phyloP scores from a whole-genome alignment of 148 eudicot genomes.

The Polygonum aviculare region DNA sequence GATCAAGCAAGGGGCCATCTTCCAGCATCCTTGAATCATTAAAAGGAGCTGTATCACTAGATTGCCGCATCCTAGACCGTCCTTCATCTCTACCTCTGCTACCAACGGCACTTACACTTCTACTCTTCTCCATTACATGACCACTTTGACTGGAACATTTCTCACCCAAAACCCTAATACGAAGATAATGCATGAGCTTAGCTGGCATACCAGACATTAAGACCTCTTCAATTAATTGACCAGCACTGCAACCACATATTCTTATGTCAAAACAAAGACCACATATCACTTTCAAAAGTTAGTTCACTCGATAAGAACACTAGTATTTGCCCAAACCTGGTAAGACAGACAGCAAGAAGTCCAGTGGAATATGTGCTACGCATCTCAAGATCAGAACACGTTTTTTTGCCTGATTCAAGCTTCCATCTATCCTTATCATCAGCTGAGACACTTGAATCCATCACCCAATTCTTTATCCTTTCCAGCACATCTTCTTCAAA shows the following conservation, averaged over 20 bases:
- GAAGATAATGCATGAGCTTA: conserved; percentile 87
- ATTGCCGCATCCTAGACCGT: conserved; percentile 37
- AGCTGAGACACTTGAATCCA: conserved; percentile 49
- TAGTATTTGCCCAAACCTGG: conserved; percentile 42
- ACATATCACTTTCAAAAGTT: background rate
- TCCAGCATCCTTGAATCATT: conserved; percentile 49
- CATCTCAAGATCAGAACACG: conserved; percentile 71
- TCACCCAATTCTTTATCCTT: conserved; percentile 69
- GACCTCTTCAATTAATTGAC: conserved; percentile 84
- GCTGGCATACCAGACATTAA: conserved; percentile 80
- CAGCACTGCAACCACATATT: conserved; percentile 45
- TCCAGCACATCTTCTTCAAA: conserved; percentile 84
- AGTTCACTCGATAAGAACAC: background rate
- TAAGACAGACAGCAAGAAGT: conserved; percentile 79
- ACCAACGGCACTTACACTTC: conserved; percentile 18
- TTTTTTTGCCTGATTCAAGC: conserved; percentile 42
- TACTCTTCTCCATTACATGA: conserved; percentile 40
- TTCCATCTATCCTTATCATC: conserved; percentile 37
- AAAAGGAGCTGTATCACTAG: conserved; percentile 38
- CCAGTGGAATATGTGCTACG: conserved; percentile 79
- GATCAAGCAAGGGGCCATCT: conserved; percentile 37
- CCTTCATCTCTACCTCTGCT: conserved; percentile 60
- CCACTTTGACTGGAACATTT: conserved; percentile 33
- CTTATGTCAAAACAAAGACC: background rate
- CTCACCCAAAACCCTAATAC: conserved; percentile 66